Evolutionary conservation across 1,284 basidiomycete genomes (phyloP).

Genomic region (Mrakiaceae sp.): DNA sequence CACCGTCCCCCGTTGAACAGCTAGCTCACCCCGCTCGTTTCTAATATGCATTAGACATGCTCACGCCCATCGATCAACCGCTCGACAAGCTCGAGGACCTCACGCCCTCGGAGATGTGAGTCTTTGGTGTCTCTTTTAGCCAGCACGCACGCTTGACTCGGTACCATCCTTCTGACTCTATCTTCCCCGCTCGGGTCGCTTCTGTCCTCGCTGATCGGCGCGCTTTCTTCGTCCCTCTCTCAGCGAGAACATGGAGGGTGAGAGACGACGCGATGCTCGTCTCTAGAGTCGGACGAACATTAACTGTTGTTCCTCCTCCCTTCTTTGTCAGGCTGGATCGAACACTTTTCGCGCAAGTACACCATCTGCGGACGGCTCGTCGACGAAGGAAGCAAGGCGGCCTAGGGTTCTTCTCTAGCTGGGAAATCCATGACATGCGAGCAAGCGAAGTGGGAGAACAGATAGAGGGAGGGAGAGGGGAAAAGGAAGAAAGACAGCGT

Average conservation of each 20-base stretch:
- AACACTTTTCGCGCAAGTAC: slow-evolving; percentile 80
- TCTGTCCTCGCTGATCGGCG: not conserved
- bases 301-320: not conserved
- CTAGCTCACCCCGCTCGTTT: not conserved
- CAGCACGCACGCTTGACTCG: not conserved
- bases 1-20: not conserved
- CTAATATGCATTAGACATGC: slow-evolving; percentile 52
- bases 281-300: not conserved
- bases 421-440: not conserved
- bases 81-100: slow-evolving; percentile 73
- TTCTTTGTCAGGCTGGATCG: slow-evolving; percentile 56
- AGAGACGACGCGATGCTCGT: slow-evolving; percentile 9
- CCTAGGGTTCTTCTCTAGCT: not conserved
- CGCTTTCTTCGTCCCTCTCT: too few relatives aligned
- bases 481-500: not conserved
- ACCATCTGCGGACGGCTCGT: slow-evolving; percentile 72
- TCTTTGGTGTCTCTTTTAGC: slow-evolving; percentile 20
- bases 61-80: slow-evolving; percentile 73
- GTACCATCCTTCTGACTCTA: slow-evolving; percentile 14
- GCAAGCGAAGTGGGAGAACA: not conserved
- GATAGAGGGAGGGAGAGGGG: not conserved
- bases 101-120: slow-evolving; percentile 68
- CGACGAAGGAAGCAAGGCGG: slow-evolving; percentile 44
- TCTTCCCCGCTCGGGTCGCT: not conserved
- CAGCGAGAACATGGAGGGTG: slow-evolving; percentile 76